Evolutionary conservation across 192 early-diverging fungal genomes (phyloP).

Genomic region (Cladochytrium replicatum): DNA sequence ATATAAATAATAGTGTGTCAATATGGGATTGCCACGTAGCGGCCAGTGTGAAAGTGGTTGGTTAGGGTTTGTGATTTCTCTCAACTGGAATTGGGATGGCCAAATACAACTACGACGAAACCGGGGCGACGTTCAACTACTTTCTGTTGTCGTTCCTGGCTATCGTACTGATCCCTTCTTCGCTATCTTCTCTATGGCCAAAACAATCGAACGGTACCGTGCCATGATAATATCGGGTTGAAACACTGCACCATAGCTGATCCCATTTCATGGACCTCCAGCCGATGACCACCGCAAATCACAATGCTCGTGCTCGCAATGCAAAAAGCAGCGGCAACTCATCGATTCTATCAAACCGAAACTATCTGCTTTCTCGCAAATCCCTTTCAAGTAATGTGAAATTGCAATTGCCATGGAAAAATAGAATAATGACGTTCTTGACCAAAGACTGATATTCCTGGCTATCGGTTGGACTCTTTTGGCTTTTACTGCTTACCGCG

Average conservation of each 20-base stretch:
- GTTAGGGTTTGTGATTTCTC: neutral
- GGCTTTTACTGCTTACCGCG: constrained; percentile 51
- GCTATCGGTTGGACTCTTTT: constrained; percentile 58
- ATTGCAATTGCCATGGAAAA: constrained; percentile 12
- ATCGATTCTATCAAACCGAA: neutral
- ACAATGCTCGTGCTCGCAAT: too few species aligned
- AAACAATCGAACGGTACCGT: neutral
- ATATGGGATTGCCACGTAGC: too few species aligned
- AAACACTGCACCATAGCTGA: neutral
- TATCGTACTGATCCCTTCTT: constrained; percentile 72
- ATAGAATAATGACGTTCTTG: constrained; percentile 23
- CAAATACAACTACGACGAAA: constrained; percentile 90
- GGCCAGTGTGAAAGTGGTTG: neutral
- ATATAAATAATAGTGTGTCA: too few species aligned
- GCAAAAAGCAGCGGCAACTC: neutral
- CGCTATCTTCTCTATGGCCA: constrained; percentile 35
- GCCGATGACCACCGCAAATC: too few species aligned
- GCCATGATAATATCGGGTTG: neutral
- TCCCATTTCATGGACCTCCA: too few species aligned
- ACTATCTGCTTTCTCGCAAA: too few species aligned
- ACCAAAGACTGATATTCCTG: constrained; percentile 28
- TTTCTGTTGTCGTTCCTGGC: constrained; percentile 79
- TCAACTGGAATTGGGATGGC: too few species aligned
- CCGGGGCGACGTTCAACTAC: constrained; percentile 90
- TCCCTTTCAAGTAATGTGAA: constrained; percentile 12